phyloP scores from a whole-genome alignment of 2,329 filamentous ascomycete genomes.

The Waltergamsia citrina region DNA sequence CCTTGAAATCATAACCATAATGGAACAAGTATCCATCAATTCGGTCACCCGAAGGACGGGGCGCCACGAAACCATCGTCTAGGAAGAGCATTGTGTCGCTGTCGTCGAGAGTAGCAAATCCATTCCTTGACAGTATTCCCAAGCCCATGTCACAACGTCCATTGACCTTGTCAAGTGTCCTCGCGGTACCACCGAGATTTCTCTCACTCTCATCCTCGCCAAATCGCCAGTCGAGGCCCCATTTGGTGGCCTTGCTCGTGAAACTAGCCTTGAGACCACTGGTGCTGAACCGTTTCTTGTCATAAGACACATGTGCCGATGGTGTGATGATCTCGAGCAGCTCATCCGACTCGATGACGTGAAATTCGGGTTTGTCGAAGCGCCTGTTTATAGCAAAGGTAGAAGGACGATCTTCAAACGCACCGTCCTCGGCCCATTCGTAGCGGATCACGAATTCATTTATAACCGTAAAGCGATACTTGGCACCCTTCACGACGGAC shows the following conservation, averaged over 20 bases:
- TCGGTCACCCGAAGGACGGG: conserved; percentile 33
- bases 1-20: conserved; percentile 47
- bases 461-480: conserved; percentile 52
- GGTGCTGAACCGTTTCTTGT: conserved; percentile 44
- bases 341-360: conserved; percentile 32
- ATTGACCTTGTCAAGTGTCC: conserved; percentile 44
- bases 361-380: conserved; percentile 33
- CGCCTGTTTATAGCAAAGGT: conserved; percentile 49
- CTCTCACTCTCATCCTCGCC: conserved; percentile 26
- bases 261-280: conserved; percentile 34
- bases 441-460: conserved; percentile 47
- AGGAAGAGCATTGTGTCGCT: conserved; percentile 47
- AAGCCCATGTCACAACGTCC: conserved; percentile 37
- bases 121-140: conserved; percentile 39
- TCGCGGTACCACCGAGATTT: conserved; percentile 37
- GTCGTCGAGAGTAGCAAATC: conserved; percentile 45
- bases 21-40: conserved; percentile 51
- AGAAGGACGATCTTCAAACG: conserved; percentile 53
- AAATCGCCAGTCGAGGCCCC: conserved; percentile 41
- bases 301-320: conserved; percentile 46
- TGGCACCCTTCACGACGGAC: conserved; percentile 7
- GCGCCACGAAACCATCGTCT: conserved; percentile 38
- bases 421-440: conserved; percentile 50
- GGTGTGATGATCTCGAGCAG: conserved; percentile 45
- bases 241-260: conserved; percentile 27